Percentiles rank a stretch among this genome's conserved stretches.
Conservation (phyloP, 1,284 basidiomycete species). For the Malassezia cuniculi region DNA sequence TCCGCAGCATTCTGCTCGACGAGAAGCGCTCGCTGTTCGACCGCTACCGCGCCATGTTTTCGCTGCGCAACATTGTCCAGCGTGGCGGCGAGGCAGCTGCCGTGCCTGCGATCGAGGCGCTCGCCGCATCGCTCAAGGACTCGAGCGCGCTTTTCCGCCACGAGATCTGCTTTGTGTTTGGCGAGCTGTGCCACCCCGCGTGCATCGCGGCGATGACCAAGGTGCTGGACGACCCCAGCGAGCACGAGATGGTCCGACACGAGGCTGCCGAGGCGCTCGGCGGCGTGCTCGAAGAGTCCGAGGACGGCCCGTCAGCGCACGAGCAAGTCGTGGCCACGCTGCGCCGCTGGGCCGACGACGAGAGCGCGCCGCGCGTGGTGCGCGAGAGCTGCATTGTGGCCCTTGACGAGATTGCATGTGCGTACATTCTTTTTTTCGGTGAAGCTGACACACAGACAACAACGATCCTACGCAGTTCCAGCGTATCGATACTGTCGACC, state of each 20-base stretch:
- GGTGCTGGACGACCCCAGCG: conserved; percentile 60
- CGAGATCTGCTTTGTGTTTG: conserved; percentile 59
- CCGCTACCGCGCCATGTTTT: conserved; percentile 96
- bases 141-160: conserved; percentile 27
- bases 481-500: conserved; percentile 11
- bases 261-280: conserved; percentile 97
- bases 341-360: conserved; percentile 66
- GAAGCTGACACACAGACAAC: conserved; percentile 21
- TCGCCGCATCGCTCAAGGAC: conserved; percentile 69
- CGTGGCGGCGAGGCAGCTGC: conserved; percentile 20
- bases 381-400: conserved; percentile 92
- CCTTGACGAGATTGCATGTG: conserved; percentile 53
- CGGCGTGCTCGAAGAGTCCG: conserved; percentile 62
- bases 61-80: conserved; percentile 54
- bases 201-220: conserved; percentile 72
- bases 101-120: conserved; percentile 64
- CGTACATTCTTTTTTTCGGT: conserved; percentile 9
- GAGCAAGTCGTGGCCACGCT: conserved; percentile 62
- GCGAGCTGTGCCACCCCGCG: conserved; percentile 78
- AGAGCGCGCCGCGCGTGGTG: conserved; percentile 74
- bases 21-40: conserved; percentile 66
- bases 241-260: conserved; percentile 96
- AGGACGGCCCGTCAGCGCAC: conserved; percentile 44
- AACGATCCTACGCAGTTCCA: conserved; percentile 45
- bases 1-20: conserved; percentile 60